Percentiles rank a stretch among this genome's conserved stretches.
Evolutionary conservation across 202 grass and related monocot genomes (phyloP).

Genomic region (Carex arenaria): DNA sequence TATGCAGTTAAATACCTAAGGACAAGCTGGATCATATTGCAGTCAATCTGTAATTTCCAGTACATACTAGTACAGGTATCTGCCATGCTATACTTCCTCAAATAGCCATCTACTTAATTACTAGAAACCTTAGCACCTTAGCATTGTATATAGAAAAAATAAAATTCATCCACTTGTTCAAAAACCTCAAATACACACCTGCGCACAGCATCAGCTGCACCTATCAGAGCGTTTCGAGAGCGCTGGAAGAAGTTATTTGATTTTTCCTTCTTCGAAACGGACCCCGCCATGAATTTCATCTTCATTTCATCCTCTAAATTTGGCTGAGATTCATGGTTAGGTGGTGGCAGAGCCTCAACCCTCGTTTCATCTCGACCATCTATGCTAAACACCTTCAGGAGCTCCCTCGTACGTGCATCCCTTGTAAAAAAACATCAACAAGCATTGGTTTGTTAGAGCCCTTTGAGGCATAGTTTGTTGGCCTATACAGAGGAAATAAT

Average conservation of each 20-base stretch:
- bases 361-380: conserved; percentile 72
- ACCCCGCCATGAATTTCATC: conserved; percentile 39
- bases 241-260: conserved; percentile 92
- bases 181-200: neutral
- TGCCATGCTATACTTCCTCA: neutral
- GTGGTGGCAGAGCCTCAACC: conserved; percentile 52
- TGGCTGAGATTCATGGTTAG: conserved; percentile 20
- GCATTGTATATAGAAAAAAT: neutral
- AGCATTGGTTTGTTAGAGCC: neutral
- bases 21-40: neutral
- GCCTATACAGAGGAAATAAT: neutral
- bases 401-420: conserved; percentile 89
- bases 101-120: neutral
- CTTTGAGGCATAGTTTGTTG: neutral
- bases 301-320: conserved; percentile 80
- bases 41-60: neutral
- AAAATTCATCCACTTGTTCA: neutral
- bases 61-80: neutral
- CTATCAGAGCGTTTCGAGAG: conserved; percentile 87
- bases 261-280: conserved; percentile 78
- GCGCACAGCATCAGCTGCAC: conserved; percentile 82
- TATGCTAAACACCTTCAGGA: conserved; percentile 89
- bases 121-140: neutral
- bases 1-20: neutral
- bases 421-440: conserved; percentile 33